Percentiles rank a stretch among this genome's conserved stretches.
These are phyloP conservation scores for Eucalyptus curtisii DNA, from an alignment of 345 rosid genomes.

Conservation along the genomic window DNA sequence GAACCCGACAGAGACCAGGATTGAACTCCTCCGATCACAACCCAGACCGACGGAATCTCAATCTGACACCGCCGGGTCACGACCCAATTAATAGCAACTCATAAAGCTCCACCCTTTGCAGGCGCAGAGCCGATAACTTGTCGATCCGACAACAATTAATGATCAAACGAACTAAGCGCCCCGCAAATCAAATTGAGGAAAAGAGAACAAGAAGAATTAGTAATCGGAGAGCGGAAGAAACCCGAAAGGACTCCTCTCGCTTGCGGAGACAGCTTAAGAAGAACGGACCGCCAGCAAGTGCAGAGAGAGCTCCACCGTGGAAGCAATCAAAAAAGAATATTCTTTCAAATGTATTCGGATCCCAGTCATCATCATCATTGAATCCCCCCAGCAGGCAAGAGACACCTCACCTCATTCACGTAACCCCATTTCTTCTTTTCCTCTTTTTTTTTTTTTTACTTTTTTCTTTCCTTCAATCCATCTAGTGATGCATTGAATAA, in stretches of 20 bases:
- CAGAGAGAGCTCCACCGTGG: neutral
- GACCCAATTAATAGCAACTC: neutral
- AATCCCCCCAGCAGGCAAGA: neutral
- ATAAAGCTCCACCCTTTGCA: neutral
- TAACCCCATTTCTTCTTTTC: neutral
- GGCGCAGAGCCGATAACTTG: neutral
- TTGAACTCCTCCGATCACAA: neutral
- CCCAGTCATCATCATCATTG: neutral
- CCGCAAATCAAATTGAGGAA: neutral
- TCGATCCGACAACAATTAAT: neutral
- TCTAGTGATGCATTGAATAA: neutral
- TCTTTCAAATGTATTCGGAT: neutral
- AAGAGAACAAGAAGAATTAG: neutral
- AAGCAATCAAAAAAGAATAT: neutral
- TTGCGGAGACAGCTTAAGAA: neutral
- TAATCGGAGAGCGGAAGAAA: neutral
- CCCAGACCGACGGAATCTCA: neutral
- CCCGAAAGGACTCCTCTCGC: neutral
- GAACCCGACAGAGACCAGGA: neutral
- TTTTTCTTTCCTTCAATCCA: neutral
- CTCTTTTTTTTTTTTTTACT: neutral
- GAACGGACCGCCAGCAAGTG: neutral
- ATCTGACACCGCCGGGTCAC: neutral
- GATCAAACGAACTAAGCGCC: neutral
- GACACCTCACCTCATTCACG: neutral